Conservation (phyloP, 208 protist genomes). For the Sergeia podlipaevii region DNA sequence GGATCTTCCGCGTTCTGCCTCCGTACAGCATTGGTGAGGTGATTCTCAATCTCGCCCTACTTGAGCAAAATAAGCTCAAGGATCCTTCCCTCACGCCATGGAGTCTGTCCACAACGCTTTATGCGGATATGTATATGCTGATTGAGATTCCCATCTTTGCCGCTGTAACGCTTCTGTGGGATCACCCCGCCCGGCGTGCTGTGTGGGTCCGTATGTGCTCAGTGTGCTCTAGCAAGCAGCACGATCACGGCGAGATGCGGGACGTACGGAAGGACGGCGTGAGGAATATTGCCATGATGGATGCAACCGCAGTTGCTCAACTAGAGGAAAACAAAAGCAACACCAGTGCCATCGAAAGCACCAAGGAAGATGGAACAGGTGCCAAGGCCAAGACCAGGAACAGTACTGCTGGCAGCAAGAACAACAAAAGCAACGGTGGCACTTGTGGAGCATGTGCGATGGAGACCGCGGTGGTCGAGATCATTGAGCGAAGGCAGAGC, state of each 20-base stretch:
- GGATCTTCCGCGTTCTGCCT: slow-evolving; percentile 49
- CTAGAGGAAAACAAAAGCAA: no score
- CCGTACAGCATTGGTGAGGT: slow-evolving; percentile 56
- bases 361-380: no score
- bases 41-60: slow-evolving; percentile 44
- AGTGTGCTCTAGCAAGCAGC: not conserved
- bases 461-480: no score
- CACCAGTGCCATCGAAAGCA: no score
- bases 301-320: not conserved
- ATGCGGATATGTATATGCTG: slow-evolving; percentile 46
- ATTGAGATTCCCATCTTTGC: slow-evolving; percentile 36
- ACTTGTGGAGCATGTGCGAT: no score
- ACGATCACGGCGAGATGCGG: no score
- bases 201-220: slow-evolving; percentile 17
- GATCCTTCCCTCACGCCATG: slow-evolving; percentile 17
- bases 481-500: no score
- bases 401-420: no score
- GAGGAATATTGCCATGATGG: not conserved
- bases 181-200: slow-evolving; percentile 34
- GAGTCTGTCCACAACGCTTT: slow-evolving; percentile 24
- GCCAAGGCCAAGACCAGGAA: no score
- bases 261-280: no score
- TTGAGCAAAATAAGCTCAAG: slow-evolving; percentile 14
- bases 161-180: slow-evolving; percentile 30
- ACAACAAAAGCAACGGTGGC: no score